Evolutionary conservation across 2,329 filamentous ascomycete species (phyloP), one percentile per base, ranked within the genome.

Genomic region (Akanthomyces lecanii): DNA sequence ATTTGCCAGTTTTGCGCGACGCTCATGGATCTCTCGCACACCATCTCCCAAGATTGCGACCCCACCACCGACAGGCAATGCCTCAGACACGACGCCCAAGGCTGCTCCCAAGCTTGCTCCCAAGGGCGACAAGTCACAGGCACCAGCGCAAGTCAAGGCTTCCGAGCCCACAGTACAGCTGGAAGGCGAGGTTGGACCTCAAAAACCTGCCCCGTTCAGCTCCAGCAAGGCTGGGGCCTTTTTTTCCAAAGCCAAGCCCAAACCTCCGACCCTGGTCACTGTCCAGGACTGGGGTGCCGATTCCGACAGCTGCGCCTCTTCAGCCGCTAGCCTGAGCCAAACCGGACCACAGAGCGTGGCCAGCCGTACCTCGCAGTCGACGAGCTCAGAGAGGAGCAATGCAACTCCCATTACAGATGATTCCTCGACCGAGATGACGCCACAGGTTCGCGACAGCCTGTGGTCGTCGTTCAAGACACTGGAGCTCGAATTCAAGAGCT

Each of bases 391-490:
- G 56, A 74, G 36, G 36, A 55, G 72, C 64, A 78, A 73, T 50
- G 73, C 72, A 40, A 71, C 72, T 21, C 72, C 71, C 8, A 68
- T 68, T 16, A 78, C 78, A 6, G 77, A 80, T 65, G 80, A 81
- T 48, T 81, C 78, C n/a, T 77, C 73, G 53, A 72, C 74, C 66
- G 78, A 81, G 53, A 79, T 79, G 76, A 71, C 77, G 16, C 70
- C 74, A 61, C 69, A 73, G 44, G 72, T 76, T 44, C 78, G 80
- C 63, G 84, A 86, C 69, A 78, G 82, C 10, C 74, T 86, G 25
- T 85, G 82, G 81, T 78, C 79, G 5, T 75, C 76, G 4, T 86
- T 86, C 72, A 82, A 81, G 66, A 77, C 77, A 14, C 74, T 86
- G 25, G 83, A 86, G 52, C 70, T 78, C n/a, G 77, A 78, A 40